Base-by-base conservation (phyloP, 202 grass and related monocot species). In the Panicum hallii region DNA sequence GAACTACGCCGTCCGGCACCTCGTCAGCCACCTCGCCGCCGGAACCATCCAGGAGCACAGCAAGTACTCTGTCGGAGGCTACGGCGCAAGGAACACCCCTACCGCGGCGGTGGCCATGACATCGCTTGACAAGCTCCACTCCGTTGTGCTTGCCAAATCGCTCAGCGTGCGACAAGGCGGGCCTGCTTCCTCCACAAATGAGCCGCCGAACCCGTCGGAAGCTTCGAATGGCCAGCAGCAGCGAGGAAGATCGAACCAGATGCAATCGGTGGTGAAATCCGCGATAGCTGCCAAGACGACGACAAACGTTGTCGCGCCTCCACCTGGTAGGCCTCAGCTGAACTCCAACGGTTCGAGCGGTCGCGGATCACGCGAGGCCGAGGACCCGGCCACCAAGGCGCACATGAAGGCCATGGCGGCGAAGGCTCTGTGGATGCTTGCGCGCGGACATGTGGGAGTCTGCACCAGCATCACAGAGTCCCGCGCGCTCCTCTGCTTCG, bases 391-490 rank as follows among this genome's bases (percentile, higher is more conserved):
- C 48, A 89, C 83, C 43, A 97, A 92, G 79, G 83, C 83, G 7
- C 45, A 47, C n/a, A 83, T 97, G 86, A 94, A 97, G 88, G 88
- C 92, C 75, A 97, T 89, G 94, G 94, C 91, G 41, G 91, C 94
- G 40, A 87, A 92, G 67, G 94, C 92, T 16, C 82, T 97, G 15
- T 97, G 90, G 88, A 83, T 76, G 54, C 85, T 97, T n/a, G 90
- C 92, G 61, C 82, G 80, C 17, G 80, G 72, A 79, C 89, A 94
- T 49, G 63, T 73, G 7, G 89, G 63, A 20, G 87, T 97, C 52
- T 92, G 94, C 88, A 94, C 82, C 9, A 94, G 70, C 88, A 97
- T 94, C 1, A 97, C 94, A 2, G 94, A 97, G 69, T 94, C 92
- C 6, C 94, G 94, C 17, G 92, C 90, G 58, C 88, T 97, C 34